These are phyloP conservation scores for Chaetomiaceae sp. DNA, from an alignment of 2,329 filamentous ascomycete genomes.

Conservation along the genomic window DNA sequence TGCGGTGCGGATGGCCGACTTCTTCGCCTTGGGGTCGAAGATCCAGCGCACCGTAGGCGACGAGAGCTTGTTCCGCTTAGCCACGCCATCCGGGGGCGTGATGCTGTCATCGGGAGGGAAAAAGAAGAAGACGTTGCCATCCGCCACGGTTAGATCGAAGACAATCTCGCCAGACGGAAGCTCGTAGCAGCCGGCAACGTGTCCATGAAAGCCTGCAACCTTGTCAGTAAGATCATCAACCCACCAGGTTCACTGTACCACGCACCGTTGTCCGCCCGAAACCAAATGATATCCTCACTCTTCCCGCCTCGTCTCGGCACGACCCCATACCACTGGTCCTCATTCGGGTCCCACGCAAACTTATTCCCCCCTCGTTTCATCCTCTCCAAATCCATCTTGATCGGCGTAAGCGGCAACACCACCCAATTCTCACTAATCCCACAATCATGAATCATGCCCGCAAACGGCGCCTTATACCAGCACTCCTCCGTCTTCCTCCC, in stretches of 20 bases:
- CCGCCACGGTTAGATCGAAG: conserved; percentile 39
- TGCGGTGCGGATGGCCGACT: conserved; percentile 10
- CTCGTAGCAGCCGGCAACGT: conserved; percentile 45
- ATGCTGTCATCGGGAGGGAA: conserved; percentile 36
- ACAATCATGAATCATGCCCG: conserved; percentile 50
- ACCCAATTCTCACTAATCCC: conserved; percentile 44
- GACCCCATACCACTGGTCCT: conserved; percentile 52
- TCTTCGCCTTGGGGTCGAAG: conserved; percentile 34
- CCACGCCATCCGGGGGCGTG: conserved; percentile 22
- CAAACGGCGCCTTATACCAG: conserved; percentile 47
- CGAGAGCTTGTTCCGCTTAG: conserved; percentile 32
- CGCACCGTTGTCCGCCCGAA: conserved; percentile 46
- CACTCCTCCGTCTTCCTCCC: conserved; percentile 43
- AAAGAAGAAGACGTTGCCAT: conserved; percentile 44
- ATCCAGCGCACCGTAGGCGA: conserved; percentile 39
- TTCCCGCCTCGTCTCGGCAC: conserved; percentile 47
- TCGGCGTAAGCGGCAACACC: conserved; percentile 43
- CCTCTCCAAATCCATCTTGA: conserved; percentile 41
- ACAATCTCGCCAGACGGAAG: conserved; percentile 41
- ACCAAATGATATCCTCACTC: conserved; percentile 49
- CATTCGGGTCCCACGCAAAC: conserved; percentile 48
- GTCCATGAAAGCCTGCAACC: conserved; percentile 39
- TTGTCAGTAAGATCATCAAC: background rate
- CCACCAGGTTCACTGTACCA: background rate
- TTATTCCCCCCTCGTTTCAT: conserved; percentile 44